These are phyloP conservation scores for Crepidotus variabilis DNA, from an alignment of 768 basidiomycete genomes.

Conservation along the genomic window DNA sequence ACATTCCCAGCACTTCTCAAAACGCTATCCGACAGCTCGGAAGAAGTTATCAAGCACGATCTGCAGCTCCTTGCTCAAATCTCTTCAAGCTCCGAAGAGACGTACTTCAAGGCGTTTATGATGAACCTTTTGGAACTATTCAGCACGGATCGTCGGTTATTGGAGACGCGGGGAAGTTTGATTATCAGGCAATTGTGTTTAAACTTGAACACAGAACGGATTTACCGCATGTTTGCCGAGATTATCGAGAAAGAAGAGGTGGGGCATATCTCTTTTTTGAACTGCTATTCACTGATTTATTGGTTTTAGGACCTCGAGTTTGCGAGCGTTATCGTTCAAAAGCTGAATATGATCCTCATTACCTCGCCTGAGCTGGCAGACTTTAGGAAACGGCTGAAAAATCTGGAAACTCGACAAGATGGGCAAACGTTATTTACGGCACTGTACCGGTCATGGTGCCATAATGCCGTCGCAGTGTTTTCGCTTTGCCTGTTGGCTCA, in stretches of 20 bases:
- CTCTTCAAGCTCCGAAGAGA: slow-evolving; percentile 91
- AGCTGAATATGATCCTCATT: slow-evolving; percentile 93
- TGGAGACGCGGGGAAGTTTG: slow-evolving; percentile 90
- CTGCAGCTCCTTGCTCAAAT: slow-evolving; percentile 95
- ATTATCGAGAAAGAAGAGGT: slow-evolving; percentile 98
- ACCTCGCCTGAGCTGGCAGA: slow-evolving; percentile 96
- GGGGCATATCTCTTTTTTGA: slow-evolving; percentile 15
- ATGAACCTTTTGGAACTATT: slow-evolving; percentile 91
- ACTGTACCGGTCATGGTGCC: slow-evolving; percentile 96
- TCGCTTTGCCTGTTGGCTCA: slow-evolving; percentile 95
- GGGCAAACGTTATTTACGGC: slow-evolving; percentile 94
- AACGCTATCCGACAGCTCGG: slow-evolving; percentile 93
- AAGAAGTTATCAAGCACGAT: slow-evolving; percentile 97
- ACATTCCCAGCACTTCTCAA: slow-evolving; percentile 95
- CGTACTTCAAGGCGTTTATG: slow-evolving; percentile 95
- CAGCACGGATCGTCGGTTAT: slow-evolving; percentile 85
- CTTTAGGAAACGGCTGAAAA: slow-evolving; percentile 90
- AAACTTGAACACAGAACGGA: slow-evolving; percentile 91
- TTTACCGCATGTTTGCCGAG: slow-evolving; percentile 94
- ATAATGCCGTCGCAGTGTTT: slow-evolving; percentile 95
- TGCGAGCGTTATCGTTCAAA: slow-evolving; percentile 96
- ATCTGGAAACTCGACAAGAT: slow-evolving; percentile 92
- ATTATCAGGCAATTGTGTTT: slow-evolving; percentile 95
- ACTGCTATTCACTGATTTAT: background rate
- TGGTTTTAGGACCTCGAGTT: slow-evolving; percentile 85